Base-by-base conservation (phyloP, 129 eudicot species). In the Sambucus nigra region DNA sequence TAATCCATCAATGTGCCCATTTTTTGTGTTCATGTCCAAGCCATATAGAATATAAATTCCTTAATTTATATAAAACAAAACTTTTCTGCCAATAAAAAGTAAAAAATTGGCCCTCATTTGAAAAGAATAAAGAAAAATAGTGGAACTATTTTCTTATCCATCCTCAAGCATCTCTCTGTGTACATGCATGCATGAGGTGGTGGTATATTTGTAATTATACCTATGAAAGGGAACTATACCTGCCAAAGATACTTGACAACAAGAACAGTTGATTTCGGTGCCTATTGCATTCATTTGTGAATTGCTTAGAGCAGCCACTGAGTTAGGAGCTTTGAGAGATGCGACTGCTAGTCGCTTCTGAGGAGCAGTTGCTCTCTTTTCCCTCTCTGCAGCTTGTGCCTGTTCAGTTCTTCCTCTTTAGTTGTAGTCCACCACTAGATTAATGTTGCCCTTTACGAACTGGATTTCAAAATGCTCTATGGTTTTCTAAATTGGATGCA, bases 191-290 rank as follows among this genome's bases (percentile, higher is more conserved):
- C 98, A 91, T 39, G 98, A 47, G 16, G 94, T 68, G 83, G 80
- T 85, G 84, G 95, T 85, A 65, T 91, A 91, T 52, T 85, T 91
- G 66, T 91, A 91, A 64, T 79, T 76, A 49, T 85, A 85, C 77
- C 98, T 78, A 69, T 91, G 98, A 57, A 85, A 91, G 12, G 98
- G 98, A 29, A 91, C 87, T 74, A 76, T 85, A 57, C 95, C 95
- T 3, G 64, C 95, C 75, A 91, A 64, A 1, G 98, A 91, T 18
- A 35, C 63, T 14, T 60, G 65, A 63, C 98, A 91, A 57, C 88
- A 85, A 7, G 98, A 85, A 60, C 98, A 91, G 5, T 50, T 58
- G 38, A 46, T 39, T 28, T 82, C 89, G 13, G 66, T 54, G 9
- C 78, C 64, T 12, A 49, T 8, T 13, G 59, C 48, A n/a, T 51